Percentiles rank a stretch among this genome's conserved stretches.
Conservation (phyloP, 495 filamentous ascomycete genomes). For the Tuber microsphaerosporum region DNA sequence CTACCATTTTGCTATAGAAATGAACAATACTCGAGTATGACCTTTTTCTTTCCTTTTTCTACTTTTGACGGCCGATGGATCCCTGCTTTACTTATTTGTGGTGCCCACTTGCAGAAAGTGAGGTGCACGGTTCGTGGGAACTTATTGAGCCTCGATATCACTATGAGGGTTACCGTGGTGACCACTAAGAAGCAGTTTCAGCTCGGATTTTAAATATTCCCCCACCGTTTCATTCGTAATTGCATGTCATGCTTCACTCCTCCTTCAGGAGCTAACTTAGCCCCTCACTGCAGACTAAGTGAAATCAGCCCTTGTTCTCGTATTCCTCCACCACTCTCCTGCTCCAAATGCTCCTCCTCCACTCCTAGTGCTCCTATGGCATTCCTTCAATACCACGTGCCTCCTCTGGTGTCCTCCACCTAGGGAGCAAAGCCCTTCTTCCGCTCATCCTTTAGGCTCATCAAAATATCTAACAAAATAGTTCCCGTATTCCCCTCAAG, state of each 20-base stretch:
- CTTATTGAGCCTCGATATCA: not conserved
- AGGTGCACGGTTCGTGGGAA: not conserved
- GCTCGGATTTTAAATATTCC: not conserved
- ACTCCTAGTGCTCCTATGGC: not conserved
- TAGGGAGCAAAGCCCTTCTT: not conserved
- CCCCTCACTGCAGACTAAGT: not conserved
- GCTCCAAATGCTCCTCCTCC: not conserved
- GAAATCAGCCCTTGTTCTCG: not conserved
- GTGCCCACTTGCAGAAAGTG: too few relatives aligned
- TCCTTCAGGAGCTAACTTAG: not conserved
- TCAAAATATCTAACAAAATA: not conserved
- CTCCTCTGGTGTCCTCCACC: not conserved
- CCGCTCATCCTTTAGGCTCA: not conserved
- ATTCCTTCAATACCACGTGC: not conserved
- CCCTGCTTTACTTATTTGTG: too few relatives aligned
- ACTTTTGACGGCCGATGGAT: too few relatives aligned
- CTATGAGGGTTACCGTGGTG: not conserved
- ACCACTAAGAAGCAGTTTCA: not conserved
- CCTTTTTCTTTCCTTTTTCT: too few relatives aligned
- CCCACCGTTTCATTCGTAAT: not conserved
- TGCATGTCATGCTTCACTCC: not conserved
- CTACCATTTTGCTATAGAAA: too few relatives aligned
- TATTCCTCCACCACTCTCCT: not conserved
- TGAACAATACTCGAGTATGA: too few relatives aligned
- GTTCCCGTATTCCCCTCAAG: not conserved